Conservation (phyloP, 805 yeast species). For the Schizosaccharomyces lindneri region DNA sequence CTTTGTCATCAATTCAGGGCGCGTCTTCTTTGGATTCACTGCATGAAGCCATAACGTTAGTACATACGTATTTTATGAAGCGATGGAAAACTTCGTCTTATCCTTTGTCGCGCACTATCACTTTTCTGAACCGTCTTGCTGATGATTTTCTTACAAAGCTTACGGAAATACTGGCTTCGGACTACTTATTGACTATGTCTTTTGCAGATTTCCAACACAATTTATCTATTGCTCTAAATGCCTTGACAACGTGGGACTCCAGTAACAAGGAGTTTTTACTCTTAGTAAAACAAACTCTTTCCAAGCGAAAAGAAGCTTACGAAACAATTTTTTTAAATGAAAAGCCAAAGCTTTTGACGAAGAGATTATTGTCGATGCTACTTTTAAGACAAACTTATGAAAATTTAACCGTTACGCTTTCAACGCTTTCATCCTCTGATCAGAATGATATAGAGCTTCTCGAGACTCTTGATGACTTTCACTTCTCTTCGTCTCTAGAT, state of each 20-base stretch:
- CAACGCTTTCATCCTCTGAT: too few relatives aligned
- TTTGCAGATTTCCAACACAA: neutral
- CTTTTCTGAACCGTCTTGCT: neutral
- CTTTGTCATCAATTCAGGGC: conserved; percentile 31
- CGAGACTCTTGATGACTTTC: too few relatives aligned
- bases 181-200: neutral
- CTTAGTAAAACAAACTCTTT: neutral
- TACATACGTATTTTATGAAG: conserved; percentile 30
- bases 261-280: neutral
- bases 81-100: neutral
- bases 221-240: neutral
- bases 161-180: neutral
- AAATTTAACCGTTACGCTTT: too few relatives aligned
- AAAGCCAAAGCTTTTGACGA: too few relatives aligned
- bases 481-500: too few relatives aligned
- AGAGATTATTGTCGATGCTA: too few relatives aligned
- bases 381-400: too few relatives aligned
- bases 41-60: conserved; percentile 19
- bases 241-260: neutral
- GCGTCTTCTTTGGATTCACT: conserved; percentile 23
- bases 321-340: too few relatives aligned
- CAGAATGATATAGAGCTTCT: too few relatives aligned
- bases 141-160: neutral
- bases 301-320: neutral
- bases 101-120: neutral